These are phyloP conservation scores for Exophiala lecanii-corni DNA, from an alignment of 2,329 filamentous ascomycete genomes.

Conservation along the genomic window DNA sequence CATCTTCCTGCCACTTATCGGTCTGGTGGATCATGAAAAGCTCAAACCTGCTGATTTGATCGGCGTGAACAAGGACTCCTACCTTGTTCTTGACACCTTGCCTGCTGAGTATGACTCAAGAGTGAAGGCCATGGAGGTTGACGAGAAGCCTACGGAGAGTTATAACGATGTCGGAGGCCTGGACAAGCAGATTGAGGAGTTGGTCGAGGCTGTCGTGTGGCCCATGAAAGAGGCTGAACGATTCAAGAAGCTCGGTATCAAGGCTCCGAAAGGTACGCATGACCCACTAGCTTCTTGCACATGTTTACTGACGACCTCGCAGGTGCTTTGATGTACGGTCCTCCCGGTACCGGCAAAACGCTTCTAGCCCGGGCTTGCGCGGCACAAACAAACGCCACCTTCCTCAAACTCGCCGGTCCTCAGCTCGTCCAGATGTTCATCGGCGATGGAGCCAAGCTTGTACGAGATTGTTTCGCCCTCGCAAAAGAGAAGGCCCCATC, in stretches of 20 bases:
- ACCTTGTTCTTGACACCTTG: conserved; percentile 91
- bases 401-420: conserved; percentile 94
- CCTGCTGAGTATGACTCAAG: conserved; percentile 97
- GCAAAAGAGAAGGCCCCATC: conserved; percentile 98
- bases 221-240: conserved; percentile 99
- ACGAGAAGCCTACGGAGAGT: conserved; percentile 99
- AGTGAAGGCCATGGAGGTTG: conserved; percentile 99
- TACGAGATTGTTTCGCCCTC: conserved; percentile 93
- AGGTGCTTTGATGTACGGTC: conserved; percentile 94
- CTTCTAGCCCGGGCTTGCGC: conserved; percentile 87
- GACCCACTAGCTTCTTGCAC: conserved; percentile 9
- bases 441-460: conserved; percentile 94
- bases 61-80: conserved; percentile 98
- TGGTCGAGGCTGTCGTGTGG: conserved; percentile 98
- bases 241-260: conserved; percentile 99
- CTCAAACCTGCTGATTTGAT: conserved; percentile 95
- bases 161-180: conserved; percentile 96
- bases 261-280: conserved; percentile 85
- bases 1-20: conserved; percentile 95
- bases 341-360: conserved; percentile 47
- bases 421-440: conserved; percentile 99
- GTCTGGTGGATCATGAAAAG: conserved; percentile 89
- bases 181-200: conserved; percentile 98
- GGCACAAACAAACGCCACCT: conserved; percentile 95
- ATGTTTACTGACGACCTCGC: conserved; percentile 8